Percentiles rank a stretch among this genome's conserved stretches.
Conservation (phyloP, 805 yeast genomes). For the Saturnispora sekii region DNA sequence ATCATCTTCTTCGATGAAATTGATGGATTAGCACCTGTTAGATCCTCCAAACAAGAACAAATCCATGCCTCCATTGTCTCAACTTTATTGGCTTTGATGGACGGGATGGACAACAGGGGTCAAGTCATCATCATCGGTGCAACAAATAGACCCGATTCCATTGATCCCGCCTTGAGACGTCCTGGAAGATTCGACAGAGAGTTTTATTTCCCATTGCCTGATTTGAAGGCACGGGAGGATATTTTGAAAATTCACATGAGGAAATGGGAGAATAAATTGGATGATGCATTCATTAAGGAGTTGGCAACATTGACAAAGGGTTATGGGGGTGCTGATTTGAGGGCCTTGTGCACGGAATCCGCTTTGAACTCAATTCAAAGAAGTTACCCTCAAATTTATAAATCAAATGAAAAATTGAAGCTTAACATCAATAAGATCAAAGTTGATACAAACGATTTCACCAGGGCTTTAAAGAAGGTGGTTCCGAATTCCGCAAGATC, state of each 20-base stretch:
- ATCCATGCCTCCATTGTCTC: slow-evolving; percentile 97
- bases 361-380: slow-evolving; percentile 89
- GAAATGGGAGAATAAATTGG: slow-evolving; percentile 75
- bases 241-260: slow-evolving; percentile 80
- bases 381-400: slow-evolving; percentile 86
- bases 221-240: slow-evolving; percentile 62
- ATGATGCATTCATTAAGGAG: slow-evolving; percentile 46
- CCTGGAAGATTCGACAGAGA: slow-evolving; percentile 98
- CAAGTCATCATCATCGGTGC: slow-evolving; percentile 98
- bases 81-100: slow-evolving; percentile 91
- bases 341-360: slow-evolving; percentile 93
- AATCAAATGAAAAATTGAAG: slow-evolving; percentile 57
- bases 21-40: slow-evolving; percentile 96
- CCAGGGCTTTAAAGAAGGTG: slow-evolving; percentile 74
- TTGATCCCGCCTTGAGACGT: slow-evolving; percentile 95
- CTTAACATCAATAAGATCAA: slow-evolving; percentile 64
- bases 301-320: slow-evolving; percentile 84
- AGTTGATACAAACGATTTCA: slow-evolving; percentile 76
- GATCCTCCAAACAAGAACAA: slow-evolving; percentile 96
- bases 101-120: slow-evolving; percentile 98
- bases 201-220: slow-evolving; percentile 92
- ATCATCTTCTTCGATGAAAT: slow-evolving; percentile 96
- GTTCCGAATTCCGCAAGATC: slow-evolving; percentile 91
- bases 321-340: slow-evolving; percentile 94
- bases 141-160: slow-evolving; percentile 93